Evolutionary conservation across 2,329 filamentous ascomycete species (phyloP).

Genomic region (Cryphonectria radicalis): DNA sequence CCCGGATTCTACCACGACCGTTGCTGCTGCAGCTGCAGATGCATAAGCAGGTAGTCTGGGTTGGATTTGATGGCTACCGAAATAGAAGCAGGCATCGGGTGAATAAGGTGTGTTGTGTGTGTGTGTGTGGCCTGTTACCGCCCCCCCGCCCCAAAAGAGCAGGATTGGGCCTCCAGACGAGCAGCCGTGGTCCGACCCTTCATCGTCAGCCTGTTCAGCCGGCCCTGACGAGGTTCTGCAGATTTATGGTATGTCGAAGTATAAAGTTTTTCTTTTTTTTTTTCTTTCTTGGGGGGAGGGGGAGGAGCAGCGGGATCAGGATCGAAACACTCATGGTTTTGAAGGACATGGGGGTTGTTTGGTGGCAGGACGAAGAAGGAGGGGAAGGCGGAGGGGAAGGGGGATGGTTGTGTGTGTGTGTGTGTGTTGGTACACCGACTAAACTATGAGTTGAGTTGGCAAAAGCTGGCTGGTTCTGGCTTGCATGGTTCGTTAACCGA

Average conservation of each 20-base stretch:
- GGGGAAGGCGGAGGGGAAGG: neutral
- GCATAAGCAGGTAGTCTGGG: neutral
- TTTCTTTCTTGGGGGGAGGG: neutral
- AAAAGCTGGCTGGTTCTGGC: neutral
- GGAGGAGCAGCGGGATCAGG: neutral
- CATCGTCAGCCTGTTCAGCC: conserved; percentile 7
- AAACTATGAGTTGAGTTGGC: neutral
- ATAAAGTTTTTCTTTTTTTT: too few species aligned
- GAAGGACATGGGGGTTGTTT: neutral
- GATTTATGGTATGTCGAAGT: neutral
- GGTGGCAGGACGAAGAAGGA: neutral
- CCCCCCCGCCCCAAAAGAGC: neutral
- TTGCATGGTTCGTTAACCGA: conserved; percentile 4
- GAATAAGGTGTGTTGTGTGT: neutral
- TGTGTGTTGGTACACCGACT: neutral
- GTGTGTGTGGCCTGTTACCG: neutral
- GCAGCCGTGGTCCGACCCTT: neutral
- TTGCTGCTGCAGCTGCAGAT: neutral
- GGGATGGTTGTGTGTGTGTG: neutral
- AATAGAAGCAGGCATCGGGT: neutral
- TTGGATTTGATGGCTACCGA: neutral
- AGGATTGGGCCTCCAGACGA: neutral
- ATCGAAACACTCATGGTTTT: neutral
- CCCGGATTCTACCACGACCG: neutral
- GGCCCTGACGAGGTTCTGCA: neutral